Evolutionary conservation across 129 eudicot species (phyloP), one percentile per base, ranked within the genome.

Genomic region (Flaveria ramosissima): DNA sequence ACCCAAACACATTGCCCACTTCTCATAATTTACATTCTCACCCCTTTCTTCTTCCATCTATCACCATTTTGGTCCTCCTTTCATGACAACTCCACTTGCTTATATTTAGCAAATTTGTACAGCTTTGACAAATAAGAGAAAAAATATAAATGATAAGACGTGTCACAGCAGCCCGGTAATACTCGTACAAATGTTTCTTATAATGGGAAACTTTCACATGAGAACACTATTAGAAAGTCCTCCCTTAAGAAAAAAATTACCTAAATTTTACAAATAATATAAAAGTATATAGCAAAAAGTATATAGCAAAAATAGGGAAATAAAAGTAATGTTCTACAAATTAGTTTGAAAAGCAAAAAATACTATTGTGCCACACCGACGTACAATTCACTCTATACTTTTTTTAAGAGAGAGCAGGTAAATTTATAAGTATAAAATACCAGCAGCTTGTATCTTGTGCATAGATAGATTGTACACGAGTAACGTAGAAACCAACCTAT

Each of bases 1-100:
- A 79, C 55, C 66, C 48, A 78, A 53, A 32, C 7, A 32, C 39
- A 32, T 70, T 24, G 51, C 61, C 51, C 73, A 48, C 15, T 62
- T 66, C 65, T 36, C 24, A 16, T 9, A 16, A 16, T 26, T 80
- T 66, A 19, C 21, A 64, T 0, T 80, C 15, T 32, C 15, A 65
- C 69, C 69, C 75, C 60, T 55, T 15, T 24, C 3, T 24, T 43
- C 8, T 17, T 56, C 8, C 14, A 2, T 21, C 21, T n/a, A 32
- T 14, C 1, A 60, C 71, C 4, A 4, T 62, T 46, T 46, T 43
- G 13, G 19, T 62, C 79, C 83, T 39, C 2, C 1, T 36, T 78
- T 27, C 39, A 27, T 32, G n/a, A 19, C 63, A 32, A 47, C 69
- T 63, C 7, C 45, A 30, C 13, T 27, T 63, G 69, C 67, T 63